Conservation (phyloP, 2,329 filamentous ascomycete genomes). For the Penicillium psychrosexuale region DNA sequence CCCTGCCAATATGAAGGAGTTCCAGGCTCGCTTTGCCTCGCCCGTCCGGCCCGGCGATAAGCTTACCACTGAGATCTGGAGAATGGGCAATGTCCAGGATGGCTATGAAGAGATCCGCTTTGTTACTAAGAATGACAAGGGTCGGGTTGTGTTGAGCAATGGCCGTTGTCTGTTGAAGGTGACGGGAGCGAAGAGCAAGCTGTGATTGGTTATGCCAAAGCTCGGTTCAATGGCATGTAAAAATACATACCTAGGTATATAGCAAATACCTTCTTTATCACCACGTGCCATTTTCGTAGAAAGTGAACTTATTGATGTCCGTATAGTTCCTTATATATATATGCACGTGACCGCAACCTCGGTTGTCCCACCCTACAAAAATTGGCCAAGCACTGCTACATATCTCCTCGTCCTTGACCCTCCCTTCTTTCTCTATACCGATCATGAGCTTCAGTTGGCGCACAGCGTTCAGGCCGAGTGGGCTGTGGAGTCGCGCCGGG, state of each 20-base stretch:
- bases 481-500: not conserved
- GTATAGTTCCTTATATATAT: not conserved
- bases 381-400: not conserved
- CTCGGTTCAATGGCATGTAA: not conserved
- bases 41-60: conserved; percentile 82
- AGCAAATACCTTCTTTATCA: not conserved
- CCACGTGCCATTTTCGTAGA: too few species aligned
- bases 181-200: conserved; percentile 59
- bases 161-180: conserved; percentile 75
- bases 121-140: conserved; percentile 70
- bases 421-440: not conserved
- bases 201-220: conserved; percentile 44
- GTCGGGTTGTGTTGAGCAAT: conserved; percentile 84
- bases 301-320: not conserved
- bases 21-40: conserved; percentile 81
- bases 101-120: conserved; percentile 83
- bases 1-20: conserved; percentile 78
- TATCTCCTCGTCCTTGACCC: not conserved
- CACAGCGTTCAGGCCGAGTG: not conserved
- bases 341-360: conserved; percentile 8
- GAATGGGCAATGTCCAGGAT: conserved; percentile 58
- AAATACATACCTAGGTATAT: not conserved
- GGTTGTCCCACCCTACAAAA: not conserved
- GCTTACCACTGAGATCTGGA: conserved; percentile 78
- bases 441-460: conserved; percentile 1